Evolutionary conservation across 106 monocot species (phyloP).

Genomic region (Triglochin maritima): DNA sequence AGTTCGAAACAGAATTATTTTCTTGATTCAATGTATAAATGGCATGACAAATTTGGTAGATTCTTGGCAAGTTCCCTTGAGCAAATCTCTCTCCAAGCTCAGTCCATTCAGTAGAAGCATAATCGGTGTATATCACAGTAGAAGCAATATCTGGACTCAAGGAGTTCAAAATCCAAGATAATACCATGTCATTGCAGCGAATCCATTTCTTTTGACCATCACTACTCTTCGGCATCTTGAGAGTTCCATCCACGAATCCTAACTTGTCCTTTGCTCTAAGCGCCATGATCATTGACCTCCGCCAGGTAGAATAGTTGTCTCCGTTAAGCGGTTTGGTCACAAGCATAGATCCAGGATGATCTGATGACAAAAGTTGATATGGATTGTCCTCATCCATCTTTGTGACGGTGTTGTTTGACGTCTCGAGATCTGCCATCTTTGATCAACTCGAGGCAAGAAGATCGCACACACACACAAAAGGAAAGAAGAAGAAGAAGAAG

Average conservation of each 20-base stretch:
- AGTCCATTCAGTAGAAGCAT: neutral
- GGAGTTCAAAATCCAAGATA: neutral
- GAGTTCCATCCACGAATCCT: neutral
- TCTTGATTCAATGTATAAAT: neutral
- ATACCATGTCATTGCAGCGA: neutral
- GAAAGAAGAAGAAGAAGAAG: too few relatives aligned
- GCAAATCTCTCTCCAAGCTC: neutral
- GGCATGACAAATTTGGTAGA: neutral
- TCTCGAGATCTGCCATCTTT: too few relatives aligned
- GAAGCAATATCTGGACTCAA: neutral
- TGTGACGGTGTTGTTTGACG: too few relatives aligned
- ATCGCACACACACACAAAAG: too few relatives aligned
- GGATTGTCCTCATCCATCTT: too few relatives aligned
- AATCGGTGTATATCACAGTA: neutral
- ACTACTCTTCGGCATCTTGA: neutral
- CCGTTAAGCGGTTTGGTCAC: neutral
- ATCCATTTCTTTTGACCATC: neutral
- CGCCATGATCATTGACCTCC: neutral
- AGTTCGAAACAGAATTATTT: neutral
- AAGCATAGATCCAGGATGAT: too few relatives aligned
- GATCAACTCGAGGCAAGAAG: too few relatives aligned
- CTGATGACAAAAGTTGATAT: too few relatives aligned
- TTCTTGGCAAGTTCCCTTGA: neutral
- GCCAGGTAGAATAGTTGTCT: neutral
- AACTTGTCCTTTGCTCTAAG: neutral